Percentiles rank a stretch among this genome's conserved stretches.
Conservation (phyloP, 106 monocot species). For the Dioscorea dumetorum region DNA sequence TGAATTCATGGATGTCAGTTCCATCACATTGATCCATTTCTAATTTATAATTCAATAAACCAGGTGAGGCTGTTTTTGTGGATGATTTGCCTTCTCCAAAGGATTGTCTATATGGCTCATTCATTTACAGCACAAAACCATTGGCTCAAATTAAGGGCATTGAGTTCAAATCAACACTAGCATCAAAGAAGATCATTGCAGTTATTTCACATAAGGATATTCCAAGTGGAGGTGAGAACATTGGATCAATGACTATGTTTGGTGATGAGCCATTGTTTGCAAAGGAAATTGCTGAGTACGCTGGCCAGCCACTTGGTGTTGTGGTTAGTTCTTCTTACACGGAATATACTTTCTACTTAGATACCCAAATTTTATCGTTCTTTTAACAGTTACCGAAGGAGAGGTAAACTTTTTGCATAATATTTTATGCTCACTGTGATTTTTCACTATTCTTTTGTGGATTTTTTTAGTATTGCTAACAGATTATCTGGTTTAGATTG, state of each 20-base stretch:
- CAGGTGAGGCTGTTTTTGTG: conserved; percentile 85
- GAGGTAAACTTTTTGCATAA: too few relatives aligned
- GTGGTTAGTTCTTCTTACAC: conserved; percentile 36
- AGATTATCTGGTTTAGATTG: conserved; percentile 30
- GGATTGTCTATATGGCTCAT: conserved; percentile 67
- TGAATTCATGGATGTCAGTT: too few relatives aligned
- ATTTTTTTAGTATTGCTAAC: not conserved
- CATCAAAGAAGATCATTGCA: conserved; percentile 30
- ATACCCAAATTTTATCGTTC: too few relatives aligned
- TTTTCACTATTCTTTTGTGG: too few relatives aligned
- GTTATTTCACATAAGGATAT: conserved; percentile 57
- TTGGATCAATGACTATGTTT: conserved; percentile 40
- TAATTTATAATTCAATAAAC: not conserved
- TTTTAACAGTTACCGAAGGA: too few relatives aligned
- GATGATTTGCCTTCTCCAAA: conserved; percentile 74
- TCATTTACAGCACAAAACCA: conserved; percentile 55
- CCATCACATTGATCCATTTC: too few relatives aligned
- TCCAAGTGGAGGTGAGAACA: conserved; percentile 62
- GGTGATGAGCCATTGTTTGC: conserved; percentile 63
- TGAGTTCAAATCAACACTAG: conserved; percentile 32
- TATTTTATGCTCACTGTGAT: too few relatives aligned
- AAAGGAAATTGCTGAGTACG: conserved; percentile 39
- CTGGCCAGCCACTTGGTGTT: conserved; percentile 77
- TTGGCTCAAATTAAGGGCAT: conserved; percentile 45
- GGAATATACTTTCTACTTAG: too few relatives aligned